Percentiles rank a stretch among this genome's conserved stretches.
Conservation (phyloP, 352 stramenopile genomes). For the Globisporangium radiosum region DNA sequence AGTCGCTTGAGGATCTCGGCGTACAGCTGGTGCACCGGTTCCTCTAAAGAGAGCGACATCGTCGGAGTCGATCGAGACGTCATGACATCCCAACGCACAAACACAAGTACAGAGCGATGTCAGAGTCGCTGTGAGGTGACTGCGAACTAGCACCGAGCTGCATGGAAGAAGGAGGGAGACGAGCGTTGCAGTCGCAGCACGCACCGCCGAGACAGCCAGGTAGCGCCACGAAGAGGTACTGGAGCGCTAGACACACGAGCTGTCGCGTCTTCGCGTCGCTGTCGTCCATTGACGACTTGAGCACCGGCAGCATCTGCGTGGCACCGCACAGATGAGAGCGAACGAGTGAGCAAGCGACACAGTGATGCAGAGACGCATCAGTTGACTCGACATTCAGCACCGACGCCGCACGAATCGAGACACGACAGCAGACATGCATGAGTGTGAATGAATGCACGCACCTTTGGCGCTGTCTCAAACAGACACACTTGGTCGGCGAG, state of each 20-base stretch:
- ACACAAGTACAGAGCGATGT: not conserved
- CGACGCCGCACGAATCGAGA: too few relatives aligned
- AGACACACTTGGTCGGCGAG: conserved; percentile 71
- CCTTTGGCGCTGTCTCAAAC: conserved; percentile 78
- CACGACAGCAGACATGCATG: too few relatives aligned
- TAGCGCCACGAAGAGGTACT: conserved; percentile 81
- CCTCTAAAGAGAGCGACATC: conserved; percentile 34
- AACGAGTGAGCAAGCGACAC: not conserved
- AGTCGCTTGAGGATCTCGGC: conserved; percentile 90
- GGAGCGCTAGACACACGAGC: conserved; percentile 83
- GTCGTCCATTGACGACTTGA: conserved; percentile 88
- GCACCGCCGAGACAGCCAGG: conserved; percentile 68
- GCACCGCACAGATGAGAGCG: too few relatives aligned
- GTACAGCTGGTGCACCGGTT: conserved; percentile 88
- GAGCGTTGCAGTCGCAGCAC: not conserved
- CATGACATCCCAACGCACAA: not conserved
- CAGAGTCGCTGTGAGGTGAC: not conserved
- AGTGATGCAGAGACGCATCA: not conserved
- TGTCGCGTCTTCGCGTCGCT: conserved; percentile 84
- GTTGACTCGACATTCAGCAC: too few relatives aligned
- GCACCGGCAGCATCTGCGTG: conserved; percentile 75
- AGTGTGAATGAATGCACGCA: conserved; percentile 9
- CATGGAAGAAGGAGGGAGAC: too few relatives aligned
- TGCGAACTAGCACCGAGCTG: too few relatives aligned
- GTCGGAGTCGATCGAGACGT: too few relatives aligned